Conservation (phyloP, 2,329 filamentous ascomycete species). For the Aspergillus flavus region DNA sequence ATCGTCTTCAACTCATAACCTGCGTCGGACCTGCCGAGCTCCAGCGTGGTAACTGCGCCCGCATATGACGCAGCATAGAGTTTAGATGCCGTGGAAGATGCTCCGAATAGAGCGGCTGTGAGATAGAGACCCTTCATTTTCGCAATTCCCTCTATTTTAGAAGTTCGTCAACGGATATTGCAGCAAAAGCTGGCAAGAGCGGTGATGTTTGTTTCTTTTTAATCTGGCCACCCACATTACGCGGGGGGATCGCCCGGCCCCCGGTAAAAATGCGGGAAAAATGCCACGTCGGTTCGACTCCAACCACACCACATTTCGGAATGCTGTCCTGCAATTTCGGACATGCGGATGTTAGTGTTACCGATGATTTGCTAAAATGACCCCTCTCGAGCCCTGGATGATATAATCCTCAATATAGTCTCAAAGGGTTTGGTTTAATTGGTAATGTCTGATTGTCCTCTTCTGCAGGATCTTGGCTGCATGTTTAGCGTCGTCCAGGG, state of each 20-base stretch:
- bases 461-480: background rate
- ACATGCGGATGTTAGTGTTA: background rate
- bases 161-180: background rate
- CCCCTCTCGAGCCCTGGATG: background rate
- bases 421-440: background rate
- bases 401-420: background rate
- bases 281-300: background rate
- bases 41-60: slow-evolving; percentile 34
- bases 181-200: too few relatives aligned
- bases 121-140: background rate
- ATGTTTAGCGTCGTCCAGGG: background rate
- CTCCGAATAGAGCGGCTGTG: background rate
- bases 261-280: background rate
- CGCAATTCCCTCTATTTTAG: background rate
- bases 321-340: background rate
- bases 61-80: slow-evolving; percentile 40
- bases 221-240: background rate
- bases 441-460: background rate
- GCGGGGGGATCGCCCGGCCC: background rate
- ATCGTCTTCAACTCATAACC: slow-evolving; percentile 11
- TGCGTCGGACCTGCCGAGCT: slow-evolving; percentile 20
- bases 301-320: background rate
- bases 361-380: background rate
- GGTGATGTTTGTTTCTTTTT: background rate
- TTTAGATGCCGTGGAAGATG: slow-evolving; percentile 3